Percentiles rank a stretch among this genome's conserved stretches.
Evolutionary conservation across 73 alveolate species (phyloP).

Genomic region (Durusdinium trenchii): DNA sequence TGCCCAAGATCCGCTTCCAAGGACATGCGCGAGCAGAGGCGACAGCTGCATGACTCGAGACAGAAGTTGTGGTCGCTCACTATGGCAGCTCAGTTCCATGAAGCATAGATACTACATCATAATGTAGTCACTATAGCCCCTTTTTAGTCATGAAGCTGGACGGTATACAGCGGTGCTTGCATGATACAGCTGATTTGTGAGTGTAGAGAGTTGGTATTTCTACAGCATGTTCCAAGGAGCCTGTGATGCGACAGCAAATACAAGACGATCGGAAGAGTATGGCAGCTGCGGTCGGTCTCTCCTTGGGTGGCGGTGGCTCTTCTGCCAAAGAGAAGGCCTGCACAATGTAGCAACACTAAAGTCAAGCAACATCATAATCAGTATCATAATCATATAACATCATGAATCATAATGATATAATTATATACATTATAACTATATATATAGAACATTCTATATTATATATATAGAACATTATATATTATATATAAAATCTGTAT

Average conservation of each 20-base stretch:
- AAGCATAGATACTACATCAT: background rate
- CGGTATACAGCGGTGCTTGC: too few species aligned
- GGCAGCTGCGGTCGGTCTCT: constrained; percentile 55
- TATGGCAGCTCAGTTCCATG: constrained; percentile 40
- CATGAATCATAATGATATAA: too few species aligned
- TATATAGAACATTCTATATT: too few species aligned
- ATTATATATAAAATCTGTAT: too few species aligned
- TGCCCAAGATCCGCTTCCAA: background rate
- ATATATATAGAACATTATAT: too few species aligned
- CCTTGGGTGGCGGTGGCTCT: constrained; percentile 48
- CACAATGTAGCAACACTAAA: too few species aligned
- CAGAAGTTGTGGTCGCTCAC: constrained; percentile 78
- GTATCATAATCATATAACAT: too few species aligned
- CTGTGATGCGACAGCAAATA: constrained; percentile 57
- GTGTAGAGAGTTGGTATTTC: background rate
- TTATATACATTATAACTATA: too few species aligned
- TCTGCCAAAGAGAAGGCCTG: too few species aligned
- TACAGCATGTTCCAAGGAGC: background rate
- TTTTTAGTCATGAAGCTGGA: background rate
- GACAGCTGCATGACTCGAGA: constrained; percentile 61
- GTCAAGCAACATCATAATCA: too few species aligned
- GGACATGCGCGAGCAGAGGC: constrained; percentile 88
- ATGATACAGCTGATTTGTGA: background rate
- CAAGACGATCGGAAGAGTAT: constrained; percentile 55
- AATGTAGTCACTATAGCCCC: background rate